These are phyloP conservation scores for Orbilia ellipsospora DNA, from an alignment of 2,329 filamentous ascomycete genomes.

Conservation along the genomic window DNA sequence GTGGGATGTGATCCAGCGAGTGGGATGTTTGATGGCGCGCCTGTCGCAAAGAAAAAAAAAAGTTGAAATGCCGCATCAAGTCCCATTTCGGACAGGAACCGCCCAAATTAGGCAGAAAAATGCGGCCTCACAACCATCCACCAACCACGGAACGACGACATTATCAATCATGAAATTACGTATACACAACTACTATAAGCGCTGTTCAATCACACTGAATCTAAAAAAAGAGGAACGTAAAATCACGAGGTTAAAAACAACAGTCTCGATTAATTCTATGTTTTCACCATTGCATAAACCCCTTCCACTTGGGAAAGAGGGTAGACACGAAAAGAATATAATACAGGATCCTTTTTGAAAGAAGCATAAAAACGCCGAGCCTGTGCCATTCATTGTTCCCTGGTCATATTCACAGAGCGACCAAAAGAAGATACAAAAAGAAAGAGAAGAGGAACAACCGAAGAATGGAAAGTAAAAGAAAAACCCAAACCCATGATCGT, in stretches of 20 bases:
- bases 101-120: neutral
- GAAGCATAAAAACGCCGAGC: constrained; percentile 28
- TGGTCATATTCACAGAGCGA: constrained; percentile 15
- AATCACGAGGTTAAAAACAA: neutral
- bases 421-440: constrained; percentile 1
- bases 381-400: neutral
- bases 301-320: constrained; percentile 11
- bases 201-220: too few species aligned
- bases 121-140: constrained; percentile 1
- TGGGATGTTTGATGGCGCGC: neutral
- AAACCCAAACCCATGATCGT: neutral
- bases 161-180: neutral
- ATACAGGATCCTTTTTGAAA: constrained; percentile 25
- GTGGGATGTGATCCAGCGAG: too few species aligned
- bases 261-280: constrained; percentile 13
- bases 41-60: constrained; percentile 10
- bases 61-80: constrained; percentile 32
- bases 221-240: too few species aligned
- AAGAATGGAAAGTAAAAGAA: constrained; percentile 14
- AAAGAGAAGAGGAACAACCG: neutral
- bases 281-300: constrained; percentile 1
- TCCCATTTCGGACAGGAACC: neutral
- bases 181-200: too few species aligned
- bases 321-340: constrained; percentile 1
- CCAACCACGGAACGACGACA: neutral